Conservation (phyloP, 1,284 basidiomycete species). For the Takashimella koratensis region DNA sequence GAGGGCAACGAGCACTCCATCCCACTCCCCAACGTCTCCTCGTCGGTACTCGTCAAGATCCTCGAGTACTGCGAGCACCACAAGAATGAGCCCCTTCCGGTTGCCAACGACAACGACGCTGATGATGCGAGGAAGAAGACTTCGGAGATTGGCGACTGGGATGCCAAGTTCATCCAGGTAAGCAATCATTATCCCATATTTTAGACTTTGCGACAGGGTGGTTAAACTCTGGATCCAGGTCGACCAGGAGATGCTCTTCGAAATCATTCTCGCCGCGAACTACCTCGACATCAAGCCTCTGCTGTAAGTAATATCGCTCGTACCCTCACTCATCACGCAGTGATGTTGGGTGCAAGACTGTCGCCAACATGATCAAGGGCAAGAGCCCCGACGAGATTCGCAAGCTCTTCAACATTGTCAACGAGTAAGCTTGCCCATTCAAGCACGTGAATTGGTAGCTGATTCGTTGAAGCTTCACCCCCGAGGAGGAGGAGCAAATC, state of each 20-base stretch:
- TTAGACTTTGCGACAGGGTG: background rate
- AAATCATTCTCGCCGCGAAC: slow-evolving; percentile 99
- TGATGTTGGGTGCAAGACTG: slow-evolving; percentile 99
- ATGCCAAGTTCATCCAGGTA: slow-evolving; percentile 91
- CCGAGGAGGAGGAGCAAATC: slow-evolving; percentile 99
- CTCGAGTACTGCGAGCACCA: slow-evolving; percentile 99
- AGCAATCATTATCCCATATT: slow-evolving; percentile 4
- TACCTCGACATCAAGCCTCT: slow-evolving; percentile 99
- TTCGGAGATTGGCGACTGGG: slow-evolving; percentile 98
- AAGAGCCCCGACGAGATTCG: slow-evolving; percentile 86
- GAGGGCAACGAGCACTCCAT: slow-evolving; percentile 83
- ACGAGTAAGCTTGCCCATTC: slow-evolving; percentile 59
- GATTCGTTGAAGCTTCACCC: slow-evolving; percentile 85
- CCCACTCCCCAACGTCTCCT: slow-evolving; percentile 94
- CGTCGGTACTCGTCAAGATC: slow-evolving; percentile 96
- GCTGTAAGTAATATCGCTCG: slow-evolving; percentile 60
- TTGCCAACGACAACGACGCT: slow-evolving; percentile 66
- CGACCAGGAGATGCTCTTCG: slow-evolving; percentile 84
- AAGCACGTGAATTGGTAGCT: too few relatives aligned
- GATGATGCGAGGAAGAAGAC: slow-evolving; percentile 97
- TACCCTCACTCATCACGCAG: slow-evolving; percentile 50
- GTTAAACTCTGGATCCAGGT: slow-evolving; percentile 52
- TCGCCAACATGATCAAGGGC: slow-evolving; percentile 96
- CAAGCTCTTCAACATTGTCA: slow-evolving; percentile 90
- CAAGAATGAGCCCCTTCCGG: slow-evolving; percentile 90